Evolutionary conservation across 2,329 filamentous ascomycete genomes (phyloP).

Genomic region (Colletotrichum acutatum): DNA sequence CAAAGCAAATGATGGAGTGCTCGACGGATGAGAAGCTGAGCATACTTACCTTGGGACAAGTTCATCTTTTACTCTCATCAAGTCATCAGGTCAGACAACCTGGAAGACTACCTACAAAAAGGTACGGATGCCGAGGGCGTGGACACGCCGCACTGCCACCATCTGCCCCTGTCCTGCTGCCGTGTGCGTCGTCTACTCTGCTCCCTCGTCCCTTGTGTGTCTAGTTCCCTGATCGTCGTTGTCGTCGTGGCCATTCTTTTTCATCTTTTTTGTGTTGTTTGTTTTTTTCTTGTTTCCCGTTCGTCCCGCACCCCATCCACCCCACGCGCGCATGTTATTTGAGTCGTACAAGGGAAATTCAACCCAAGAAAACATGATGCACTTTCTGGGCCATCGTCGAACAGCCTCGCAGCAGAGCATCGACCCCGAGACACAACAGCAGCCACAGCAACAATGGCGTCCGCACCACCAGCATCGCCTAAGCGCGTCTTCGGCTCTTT

Average conservation of each 20-base stretch:
- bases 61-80: not conserved
- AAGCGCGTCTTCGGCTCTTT: slow-evolving; percentile 33
- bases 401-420: slow-evolving; percentile 30
- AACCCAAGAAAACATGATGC: slow-evolving; percentile 3
- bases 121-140: not conserved
- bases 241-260: not conserved
- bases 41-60: not conserved
- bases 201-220: not conserved
- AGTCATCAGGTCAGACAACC: not conserved
- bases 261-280: not conserved
- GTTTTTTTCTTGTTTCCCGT: not conserved
- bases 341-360: not conserved
- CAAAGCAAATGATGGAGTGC: not conserved
- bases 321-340: not conserved
- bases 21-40: not conserved
- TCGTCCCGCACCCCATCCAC: not conserved
- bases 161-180: not conserved
- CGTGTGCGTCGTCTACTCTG: not conserved
- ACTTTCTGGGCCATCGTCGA: slow-evolving; percentile 33
- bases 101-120: not conserved
- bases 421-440: slow-evolving; percentile 28
- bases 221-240: not conserved
- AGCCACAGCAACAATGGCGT: slow-evolving; percentile 12
- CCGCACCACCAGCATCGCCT: slow-evolving; percentile 27
- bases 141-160: not conserved